Evolutionary conservation across 768 basidiomycete genomes (phyloP).

Genomic region (Termitomyces bulborhizus): DNA sequence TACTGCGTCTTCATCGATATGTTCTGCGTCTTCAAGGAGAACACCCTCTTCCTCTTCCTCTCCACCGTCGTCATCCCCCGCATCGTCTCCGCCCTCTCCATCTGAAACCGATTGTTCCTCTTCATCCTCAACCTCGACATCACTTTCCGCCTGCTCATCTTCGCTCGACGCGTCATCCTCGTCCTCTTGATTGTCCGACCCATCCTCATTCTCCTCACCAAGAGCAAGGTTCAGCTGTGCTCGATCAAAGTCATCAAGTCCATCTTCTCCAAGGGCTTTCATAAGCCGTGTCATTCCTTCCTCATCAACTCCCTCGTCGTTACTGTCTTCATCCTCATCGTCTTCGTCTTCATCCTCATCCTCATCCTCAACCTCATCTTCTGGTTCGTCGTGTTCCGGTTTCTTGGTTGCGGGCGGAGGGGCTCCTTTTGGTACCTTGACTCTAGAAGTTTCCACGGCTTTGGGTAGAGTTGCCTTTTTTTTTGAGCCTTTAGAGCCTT

Average conservation of each 20-base stretch:
- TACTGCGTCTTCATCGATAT: constrained; percentile 74
- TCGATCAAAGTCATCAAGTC: constrained; percentile 57
- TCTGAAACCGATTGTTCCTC: too few relatives aligned
- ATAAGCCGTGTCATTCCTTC: constrained; percentile 53
- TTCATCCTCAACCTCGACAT: constrained; percentile 22
- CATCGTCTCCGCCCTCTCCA: constrained; percentile 48
- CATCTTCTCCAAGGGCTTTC: constrained; percentile 57
- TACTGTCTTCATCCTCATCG: constrained; percentile 14
- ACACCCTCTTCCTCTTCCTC: constrained; percentile 40
- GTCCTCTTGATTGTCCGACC: constrained; percentile 13
- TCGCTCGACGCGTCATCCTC: constrained; percentile 23
- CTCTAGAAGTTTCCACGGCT: not conserved
- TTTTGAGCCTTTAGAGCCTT: constrained; percentile 1
- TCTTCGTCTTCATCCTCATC: constrained; percentile 11
- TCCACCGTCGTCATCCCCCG: constrained; percentile 29
- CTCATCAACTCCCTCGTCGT: constrained; percentile 46
- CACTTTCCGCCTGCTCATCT: constrained; percentile 32
- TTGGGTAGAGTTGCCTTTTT: constrained; percentile 3
- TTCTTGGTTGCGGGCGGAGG: constrained; percentile 3
- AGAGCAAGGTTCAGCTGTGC: constrained; percentile 43
- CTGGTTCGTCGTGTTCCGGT: constrained; percentile 7
- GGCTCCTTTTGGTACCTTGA: constrained; percentile 4
- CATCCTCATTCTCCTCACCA: constrained; percentile 19
- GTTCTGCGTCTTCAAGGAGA: constrained; percentile 64
- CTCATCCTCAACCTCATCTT: constrained; percentile 1